phyloP scores from a whole-genome alignment of 129 eudicot genomes.

The Centaurea solstitialis region DNA sequence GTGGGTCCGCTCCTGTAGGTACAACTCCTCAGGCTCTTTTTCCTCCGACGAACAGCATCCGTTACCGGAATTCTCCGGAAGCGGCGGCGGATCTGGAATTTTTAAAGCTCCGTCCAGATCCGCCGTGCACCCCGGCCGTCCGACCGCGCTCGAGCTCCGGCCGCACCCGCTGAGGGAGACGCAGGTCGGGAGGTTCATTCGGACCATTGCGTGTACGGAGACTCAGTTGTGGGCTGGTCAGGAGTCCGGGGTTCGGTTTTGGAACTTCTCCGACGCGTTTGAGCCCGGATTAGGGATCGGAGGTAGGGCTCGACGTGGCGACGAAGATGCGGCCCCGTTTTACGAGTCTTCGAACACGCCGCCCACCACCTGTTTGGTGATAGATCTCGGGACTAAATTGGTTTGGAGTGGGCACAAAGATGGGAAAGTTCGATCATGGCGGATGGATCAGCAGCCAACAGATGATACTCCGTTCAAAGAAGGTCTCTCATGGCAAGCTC shows the following conservation, averaged over 20 bases:
- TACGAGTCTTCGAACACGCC: slow-evolving; percentile 70
- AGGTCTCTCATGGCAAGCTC: slow-evolving; percentile 90
- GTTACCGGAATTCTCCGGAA: slow-evolving; percentile 68
- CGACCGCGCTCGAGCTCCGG: slow-evolving; percentile 79
- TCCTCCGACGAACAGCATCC: slow-evolving; percentile 31
- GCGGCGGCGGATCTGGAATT: slow-evolving; percentile 61
- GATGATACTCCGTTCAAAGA: slow-evolving; percentile 64
- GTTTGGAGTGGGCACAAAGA: slow-evolving; percentile 99
- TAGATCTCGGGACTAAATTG: slow-evolving; percentile 70
- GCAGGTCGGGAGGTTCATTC: slow-evolving; percentile 77
- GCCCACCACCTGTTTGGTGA: slow-evolving; percentile 73
- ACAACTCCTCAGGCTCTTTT: neutral
- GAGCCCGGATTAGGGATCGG: slow-evolving; percentile 73
- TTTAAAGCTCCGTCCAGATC: slow-evolving; percentile 74
- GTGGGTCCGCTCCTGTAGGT: no score
- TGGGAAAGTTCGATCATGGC: slow-evolving; percentile 92
- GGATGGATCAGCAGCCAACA: slow-evolving; percentile 58
- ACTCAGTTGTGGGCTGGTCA: slow-evolving; percentile 96
- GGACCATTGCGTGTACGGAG: slow-evolving; percentile 82
- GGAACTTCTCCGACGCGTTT: slow-evolving; percentile 74
- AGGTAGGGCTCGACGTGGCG: slow-evolving; percentile 76
- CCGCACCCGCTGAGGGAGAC: slow-evolving; percentile 97
- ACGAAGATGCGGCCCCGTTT: slow-evolving; percentile 91
- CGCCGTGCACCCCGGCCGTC: slow-evolving; percentile 83
- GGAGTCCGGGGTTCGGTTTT: slow-evolving; percentile 93